Evolutionary conservation across 495 filamentous ascomycete genomes (phyloP).

Genomic region (Hyaloscypha bicolor): DNA sequence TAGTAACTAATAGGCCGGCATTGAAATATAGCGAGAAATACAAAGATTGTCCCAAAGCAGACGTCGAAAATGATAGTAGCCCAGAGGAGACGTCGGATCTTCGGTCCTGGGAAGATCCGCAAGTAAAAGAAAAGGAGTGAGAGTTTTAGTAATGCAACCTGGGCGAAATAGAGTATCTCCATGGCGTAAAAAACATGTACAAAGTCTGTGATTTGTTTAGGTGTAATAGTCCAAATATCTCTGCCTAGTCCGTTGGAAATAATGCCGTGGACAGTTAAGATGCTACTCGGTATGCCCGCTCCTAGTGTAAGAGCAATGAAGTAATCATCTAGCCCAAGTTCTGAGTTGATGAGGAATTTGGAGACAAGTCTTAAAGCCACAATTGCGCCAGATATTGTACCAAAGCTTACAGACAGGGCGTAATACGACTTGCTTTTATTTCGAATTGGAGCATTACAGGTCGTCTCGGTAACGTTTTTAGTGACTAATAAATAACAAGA

Average conservation of each 20-base stretch:
- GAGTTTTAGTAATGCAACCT: constrained; percentile 39
- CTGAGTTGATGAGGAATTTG: constrained; percentile 13
- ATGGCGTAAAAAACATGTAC: constrained; percentile 29
- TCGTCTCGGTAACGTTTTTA: constrained; percentile 23
- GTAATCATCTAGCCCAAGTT: constrained; percentile 28
- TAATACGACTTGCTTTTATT: constrained; percentile 14
- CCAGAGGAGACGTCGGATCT: constrained; percentile 36
- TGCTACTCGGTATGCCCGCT: constrained; percentile 22
- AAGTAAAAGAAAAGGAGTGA: constrained; percentile 45
- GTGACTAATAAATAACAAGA: constrained; percentile 11
- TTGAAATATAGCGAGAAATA: constrained; percentile 45
- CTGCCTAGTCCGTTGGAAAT: constrained; percentile 35
- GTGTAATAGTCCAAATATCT: constrained; percentile 39
- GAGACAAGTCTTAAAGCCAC: constrained; percentile 25
- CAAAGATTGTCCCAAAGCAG: constrained; percentile 41
- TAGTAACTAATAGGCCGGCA: constrained; percentile 45
- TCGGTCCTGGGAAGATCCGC: constrained; percentile 38
- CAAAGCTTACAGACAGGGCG: constrained; percentile 18
- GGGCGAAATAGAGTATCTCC: constrained; percentile 36
- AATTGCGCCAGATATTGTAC: constrained; percentile 10
- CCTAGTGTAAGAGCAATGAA: constrained; percentile 15
- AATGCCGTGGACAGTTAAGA: constrained; percentile 23
- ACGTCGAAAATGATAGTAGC: constrained; percentile 42
- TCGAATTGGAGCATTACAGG: constrained; percentile 25
- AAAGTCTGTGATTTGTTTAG: constrained; percentile 32